Base-by-base conservation (phyloP, 1,139 yeast species). In the Nakaseomyces bracarensis region DNA sequence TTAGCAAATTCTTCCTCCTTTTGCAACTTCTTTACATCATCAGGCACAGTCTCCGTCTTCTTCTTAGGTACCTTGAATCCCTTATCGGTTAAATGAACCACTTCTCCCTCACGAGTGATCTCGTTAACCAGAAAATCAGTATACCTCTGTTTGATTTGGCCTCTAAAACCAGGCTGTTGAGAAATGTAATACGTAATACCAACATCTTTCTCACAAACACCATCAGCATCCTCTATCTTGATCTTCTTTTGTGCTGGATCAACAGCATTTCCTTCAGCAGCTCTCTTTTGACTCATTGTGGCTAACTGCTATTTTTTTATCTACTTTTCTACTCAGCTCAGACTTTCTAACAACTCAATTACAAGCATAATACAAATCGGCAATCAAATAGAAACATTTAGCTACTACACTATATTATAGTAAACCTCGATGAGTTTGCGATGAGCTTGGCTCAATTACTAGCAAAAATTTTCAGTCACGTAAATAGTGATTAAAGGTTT, bases 71-170 rank as follows among this genome's bases (percentile, higher is more conserved):
- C 52, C 36, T 61, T 60, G 40, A 81, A 69, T 2, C 96, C 96
- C 42, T 77, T 75, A 56, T 89, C 95, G 3, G 65, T 59, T 49
- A 91, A 69, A 58, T 81, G 91, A 11, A 89, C 74, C 2, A 87
- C 95, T 2, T 74, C 65, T 1, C 86, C 94, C 21, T 75, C 66
- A 23, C 66, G 53, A 46, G 72, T 82, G 46, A 91, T 81, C 62
- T 93, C 98, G 60, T 87, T 86, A 36, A 91, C 98, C 58, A 86
- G 72, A 60, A 93, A 93, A 61, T 91, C 98, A n/a, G 95, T 80
- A 64, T 87, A 87, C 49, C 96, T 71, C 55, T 84, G 94, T 61
- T 91, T 91, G 52, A 91, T 70, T 11, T 74, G 72, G 2, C 97
- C 98, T 20, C 63, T 63, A 50, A 91, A 86, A 2, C 96, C 95